These are phyloP conservation scores for Niveomyces coronatus DNA, from an alignment of 2,329 filamentous ascomycete species.

Conservation along the genomic window DNA sequence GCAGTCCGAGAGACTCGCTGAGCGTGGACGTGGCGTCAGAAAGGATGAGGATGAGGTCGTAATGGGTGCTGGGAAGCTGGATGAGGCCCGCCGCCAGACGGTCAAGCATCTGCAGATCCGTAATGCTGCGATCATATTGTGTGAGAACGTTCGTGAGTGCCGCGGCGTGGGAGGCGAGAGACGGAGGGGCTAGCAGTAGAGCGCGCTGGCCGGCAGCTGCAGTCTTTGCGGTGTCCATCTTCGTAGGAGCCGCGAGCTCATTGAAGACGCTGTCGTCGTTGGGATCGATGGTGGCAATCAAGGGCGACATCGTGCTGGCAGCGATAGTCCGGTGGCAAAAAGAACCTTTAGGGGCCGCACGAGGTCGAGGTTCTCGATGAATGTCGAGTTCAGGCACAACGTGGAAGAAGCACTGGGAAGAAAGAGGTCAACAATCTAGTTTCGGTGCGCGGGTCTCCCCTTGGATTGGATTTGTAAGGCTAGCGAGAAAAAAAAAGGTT, in stretches of 20 bases:
- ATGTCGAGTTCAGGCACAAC: too few species aligned
- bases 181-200: slow-evolving; percentile 82
- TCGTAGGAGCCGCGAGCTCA: neutral
- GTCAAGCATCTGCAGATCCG: slow-evolving; percentile 97
- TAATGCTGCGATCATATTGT: slow-evolving; percentile 61
- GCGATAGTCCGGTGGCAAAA: neutral
- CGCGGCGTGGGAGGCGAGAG: slow-evolving; percentile 75
- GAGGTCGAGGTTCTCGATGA: too few species aligned
- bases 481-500: slow-evolving; percentile 2
- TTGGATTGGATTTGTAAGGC: slow-evolving; percentile 9
- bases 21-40: slow-evolving; percentile 59
- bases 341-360: too few species aligned
- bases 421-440: too few species aligned
- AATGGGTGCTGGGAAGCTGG: slow-evolving; percentile 62
- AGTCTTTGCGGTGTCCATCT: slow-evolving; percentile 9
- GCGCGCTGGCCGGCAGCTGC: slow-evolving; percentile 40
- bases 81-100: slow-evolving; percentile 76
- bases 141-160: slow-evolving; percentile 61
- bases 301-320: slow-evolving; percentile 36
- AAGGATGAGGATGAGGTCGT: slow-evolving; percentile 77
- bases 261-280: slow-evolving; percentile 39
- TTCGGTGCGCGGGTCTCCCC: slow-evolving; percentile 4
- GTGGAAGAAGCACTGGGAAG: too few species aligned
- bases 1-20: slow-evolving; percentile 51
- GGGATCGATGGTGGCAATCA: slow-evolving; percentile 43